Evolutionary conservation across 805 yeast genomes (phyloP).

Genomic region (Myxozyma sirexii): DNA sequence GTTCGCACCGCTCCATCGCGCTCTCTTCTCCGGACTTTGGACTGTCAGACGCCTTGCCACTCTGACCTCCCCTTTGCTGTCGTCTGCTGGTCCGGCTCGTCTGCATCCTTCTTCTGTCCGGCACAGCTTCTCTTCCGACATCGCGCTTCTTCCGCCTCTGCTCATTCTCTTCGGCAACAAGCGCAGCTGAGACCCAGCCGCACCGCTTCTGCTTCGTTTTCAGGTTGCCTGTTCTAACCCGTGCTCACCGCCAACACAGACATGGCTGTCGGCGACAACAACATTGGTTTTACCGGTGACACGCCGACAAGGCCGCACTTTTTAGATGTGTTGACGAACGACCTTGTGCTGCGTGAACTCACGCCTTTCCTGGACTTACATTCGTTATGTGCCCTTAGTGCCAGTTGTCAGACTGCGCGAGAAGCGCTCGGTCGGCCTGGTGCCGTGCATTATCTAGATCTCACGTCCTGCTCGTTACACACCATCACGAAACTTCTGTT

Average conservation of each 20-base stretch:
- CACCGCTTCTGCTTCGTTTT: neutral
- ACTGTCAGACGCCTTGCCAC: too few relatives aligned
- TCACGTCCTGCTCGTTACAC: slow-evolving; percentile 14
- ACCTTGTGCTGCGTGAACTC: slow-evolving; percentile 25
- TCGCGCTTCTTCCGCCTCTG: too few relatives aligned
- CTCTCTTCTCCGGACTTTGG: too few relatives aligned
- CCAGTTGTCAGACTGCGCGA: slow-evolving; percentile 14
- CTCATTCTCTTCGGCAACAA: too few relatives aligned
- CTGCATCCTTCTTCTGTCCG: too few relatives aligned
- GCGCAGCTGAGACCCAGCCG: too few relatives aligned
- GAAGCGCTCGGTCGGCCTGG: slow-evolving; percentile 16
- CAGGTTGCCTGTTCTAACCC: neutral
- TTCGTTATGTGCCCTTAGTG: slow-evolving; percentile 16
- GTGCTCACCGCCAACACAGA: neutral
- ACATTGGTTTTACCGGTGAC: neutral
- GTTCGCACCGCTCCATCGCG: too few relatives aligned
- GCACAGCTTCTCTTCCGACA: too few relatives aligned
- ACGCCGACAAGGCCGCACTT: neutral
- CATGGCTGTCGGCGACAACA: too few relatives aligned
- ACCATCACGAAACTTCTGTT: slow-evolving; percentile 46
- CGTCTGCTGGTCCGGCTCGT: too few relatives aligned
- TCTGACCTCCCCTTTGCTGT: too few relatives aligned
- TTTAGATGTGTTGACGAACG: slow-evolving; percentile 15
- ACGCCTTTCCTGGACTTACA: slow-evolving; percentile 23
- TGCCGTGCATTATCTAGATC: slow-evolving; percentile 27